Evolutionary conservation across 2,329 filamentous ascomycete genomes (phyloP).

Genomic region (Knoxdaviesia proteae): DNA sequence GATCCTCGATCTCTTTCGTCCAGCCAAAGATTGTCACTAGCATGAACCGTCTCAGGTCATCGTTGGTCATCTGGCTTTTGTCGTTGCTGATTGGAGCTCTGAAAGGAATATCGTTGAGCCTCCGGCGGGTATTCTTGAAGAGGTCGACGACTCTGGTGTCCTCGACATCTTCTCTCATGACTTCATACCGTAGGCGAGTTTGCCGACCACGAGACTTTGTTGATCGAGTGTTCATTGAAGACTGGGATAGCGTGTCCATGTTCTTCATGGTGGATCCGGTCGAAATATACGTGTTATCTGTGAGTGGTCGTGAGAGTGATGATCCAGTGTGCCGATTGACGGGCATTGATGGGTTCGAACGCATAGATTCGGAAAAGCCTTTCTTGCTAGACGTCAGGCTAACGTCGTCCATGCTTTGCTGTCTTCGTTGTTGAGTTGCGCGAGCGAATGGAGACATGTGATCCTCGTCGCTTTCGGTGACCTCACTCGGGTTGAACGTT

Average conservation of each 20-base stretch:
- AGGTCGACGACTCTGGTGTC: constrained; percentile 34
- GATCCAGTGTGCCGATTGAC: too few relatives aligned
- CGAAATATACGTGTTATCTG: constrained; percentile 49
- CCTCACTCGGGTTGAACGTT: constrained; percentile 32
- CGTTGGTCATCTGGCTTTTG: constrained; percentile 42
- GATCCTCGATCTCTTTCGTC: constrained; percentile 61
- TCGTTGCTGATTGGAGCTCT: constrained; percentile 41
- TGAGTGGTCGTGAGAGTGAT: too few relatives aligned
- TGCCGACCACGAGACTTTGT: neutral
- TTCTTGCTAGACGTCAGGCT: constrained; percentile 44
- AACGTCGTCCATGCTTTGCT: too few relatives aligned
- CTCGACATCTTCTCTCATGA: too few relatives aligned
- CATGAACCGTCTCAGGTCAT: constrained; percentile 79
- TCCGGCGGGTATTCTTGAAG: constrained; percentile 67
- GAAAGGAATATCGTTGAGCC: constrained; percentile 67
- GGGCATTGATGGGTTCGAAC: too few relatives aligned
- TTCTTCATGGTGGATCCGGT: constrained; percentile 29
- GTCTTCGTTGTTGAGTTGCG: neutral
- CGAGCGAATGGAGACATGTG: constrained; percentile 56
- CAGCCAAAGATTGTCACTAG: constrained; percentile 87
- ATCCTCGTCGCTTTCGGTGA: constrained; percentile 55
- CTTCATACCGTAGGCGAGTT: too few relatives aligned
- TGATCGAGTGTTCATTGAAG: neutral
- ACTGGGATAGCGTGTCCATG: constrained; percentile 1
- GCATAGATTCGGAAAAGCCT: constrained; percentile 25